Evolutionary conservation across 2,329 filamentous ascomycete species (phyloP).

Genomic region (Ceratocystis colombiana): DNA sequence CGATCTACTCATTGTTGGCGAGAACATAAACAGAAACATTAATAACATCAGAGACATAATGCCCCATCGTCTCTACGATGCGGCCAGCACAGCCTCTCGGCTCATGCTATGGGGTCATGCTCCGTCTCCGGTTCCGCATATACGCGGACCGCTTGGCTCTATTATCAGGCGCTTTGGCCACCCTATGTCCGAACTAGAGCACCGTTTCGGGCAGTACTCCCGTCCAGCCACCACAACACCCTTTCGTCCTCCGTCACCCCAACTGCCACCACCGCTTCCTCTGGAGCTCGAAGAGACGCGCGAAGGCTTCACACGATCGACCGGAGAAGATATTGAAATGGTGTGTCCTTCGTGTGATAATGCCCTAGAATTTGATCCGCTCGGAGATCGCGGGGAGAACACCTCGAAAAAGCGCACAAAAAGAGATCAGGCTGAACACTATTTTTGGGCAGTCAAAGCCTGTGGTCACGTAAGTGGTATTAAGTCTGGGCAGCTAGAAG

Average conservation of each 20-base stretch:
- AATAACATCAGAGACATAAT: neutral
- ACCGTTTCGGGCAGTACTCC: neutral
- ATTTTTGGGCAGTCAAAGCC: constrained; percentile 83
- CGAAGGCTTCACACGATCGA: constrained; percentile 69
- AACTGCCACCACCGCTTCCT: constrained; percentile 33
- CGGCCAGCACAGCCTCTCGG: neutral
- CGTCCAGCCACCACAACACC: constrained; percentile 30
- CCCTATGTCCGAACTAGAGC: neutral
- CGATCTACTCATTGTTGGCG: neutral
- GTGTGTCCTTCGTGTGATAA: constrained; percentile 80
- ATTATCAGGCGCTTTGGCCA: neutral
- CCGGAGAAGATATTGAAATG: constrained; percentile 59
- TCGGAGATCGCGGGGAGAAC: constrained; percentile 26
- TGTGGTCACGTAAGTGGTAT: constrained; percentile 76
- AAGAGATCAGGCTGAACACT: constrained; percentile 53
- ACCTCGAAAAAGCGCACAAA: constrained; percentile 36
- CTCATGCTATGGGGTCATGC: neutral
- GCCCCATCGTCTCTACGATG: constrained; percentile 1
- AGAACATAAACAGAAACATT: neutral
- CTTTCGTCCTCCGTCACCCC: constrained; percentile 31
- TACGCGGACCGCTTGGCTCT: neutral
- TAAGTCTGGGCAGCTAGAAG: constrained; percentile 11
- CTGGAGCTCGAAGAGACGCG: constrained; percentile 35
- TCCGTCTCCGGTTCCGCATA: neutral
- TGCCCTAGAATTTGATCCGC: constrained; percentile 66